Evolutionary conservation across 2,329 filamentous ascomycete genomes (phyloP).

Genomic region (Penicillium sp.): DNA sequence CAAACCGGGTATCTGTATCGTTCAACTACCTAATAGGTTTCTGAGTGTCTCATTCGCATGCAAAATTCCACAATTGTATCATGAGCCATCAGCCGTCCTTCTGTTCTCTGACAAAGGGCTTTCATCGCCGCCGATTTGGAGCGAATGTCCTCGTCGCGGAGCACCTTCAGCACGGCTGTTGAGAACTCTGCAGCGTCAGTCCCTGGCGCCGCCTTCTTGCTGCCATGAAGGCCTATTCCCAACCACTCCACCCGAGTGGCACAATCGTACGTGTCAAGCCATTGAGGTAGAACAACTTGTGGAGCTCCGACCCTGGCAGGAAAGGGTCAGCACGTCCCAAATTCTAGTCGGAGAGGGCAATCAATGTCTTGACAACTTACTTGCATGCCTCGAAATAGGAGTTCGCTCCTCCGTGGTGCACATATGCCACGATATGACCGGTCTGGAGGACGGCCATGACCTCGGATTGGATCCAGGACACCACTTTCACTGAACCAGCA

Average conservation of each 20-base stretch:
- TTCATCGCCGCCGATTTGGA: constrained; percentile 11
- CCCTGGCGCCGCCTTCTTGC: constrained; percentile 34
- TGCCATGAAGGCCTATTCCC: constrained; percentile 45
- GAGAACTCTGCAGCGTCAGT: constrained; percentile 15
- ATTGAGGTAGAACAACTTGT: constrained; percentile 48
- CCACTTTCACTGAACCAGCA: constrained; percentile 11
- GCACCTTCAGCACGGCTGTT: constrained; percentile 13
- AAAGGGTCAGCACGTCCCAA: neutral
- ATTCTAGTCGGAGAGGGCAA: neutral
- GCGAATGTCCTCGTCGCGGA: constrained; percentile 15
- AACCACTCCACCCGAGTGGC: constrained; percentile 45
- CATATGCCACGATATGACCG: constrained; percentile 40
- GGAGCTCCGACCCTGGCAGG: constrained; percentile 42
- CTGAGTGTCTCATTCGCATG: no score
- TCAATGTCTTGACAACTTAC: constrained; percentile 28
- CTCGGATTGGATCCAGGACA: constrained; percentile 21
- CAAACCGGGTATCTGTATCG: no score
- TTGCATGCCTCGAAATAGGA: constrained; percentile 48
- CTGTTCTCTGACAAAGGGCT: constrained; percentile 15
- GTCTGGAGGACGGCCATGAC: constrained; percentile 33
- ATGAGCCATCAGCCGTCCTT: constrained; percentile 21
- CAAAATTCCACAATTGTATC: constrained; percentile 20
- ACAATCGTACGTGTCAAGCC: constrained; percentile 50
- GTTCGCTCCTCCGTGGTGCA: constrained; percentile 51
- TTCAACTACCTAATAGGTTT: no score